Evolutionary conservation across 2,329 filamentous ascomycete species (phyloP), one percentile per base, ranked within the genome.

Genomic region (Cryoendolithus antarcticus): DNA sequence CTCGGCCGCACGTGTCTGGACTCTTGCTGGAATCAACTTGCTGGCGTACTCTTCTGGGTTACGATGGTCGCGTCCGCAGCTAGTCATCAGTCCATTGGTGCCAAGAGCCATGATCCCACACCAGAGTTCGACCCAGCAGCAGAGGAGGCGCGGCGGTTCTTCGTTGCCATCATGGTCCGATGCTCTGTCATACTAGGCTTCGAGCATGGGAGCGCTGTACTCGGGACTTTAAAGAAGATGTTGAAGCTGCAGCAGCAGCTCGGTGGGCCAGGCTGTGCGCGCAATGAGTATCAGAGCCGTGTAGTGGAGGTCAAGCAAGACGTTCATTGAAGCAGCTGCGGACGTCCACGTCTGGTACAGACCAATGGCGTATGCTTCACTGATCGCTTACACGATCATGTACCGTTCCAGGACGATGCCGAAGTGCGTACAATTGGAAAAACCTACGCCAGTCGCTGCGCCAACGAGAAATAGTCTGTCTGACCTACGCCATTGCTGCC

Each of bases 11-110:
- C 57, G 3, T 48, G 56, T 34, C 40, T 56, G 4, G 44, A 45
- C 11, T 48, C 55, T 13, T 54, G 51, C 44, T 60, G 56, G 58
- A 48, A 48, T n/a, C 45, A 50, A 24, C 46, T 59, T 38, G 48
- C 52, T 2, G 58, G 58, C 9, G 51, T 59, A 3, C 46, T 61
- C 4, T 53, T 57, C 38, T 60, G 52, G 48, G 47, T 54, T 13
- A 40, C 49, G 1, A 40, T 58, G 9, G 48, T 60, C 6, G 55
- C 51, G 15, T 49, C 50, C n/a, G 51, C 54, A 6, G 52, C 55
- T 7, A 19, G 15, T 19, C 15, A 19, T 19, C 15, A 19, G 15
- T 19, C 15, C 15, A 5, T 19, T 19, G 15, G 15, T 19, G 51
- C 51, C 19, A 52, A 52, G 35, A 44, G 50, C 12, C 15, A 19